phyloP scores from a whole-genome alignment of 2,329 filamentous ascomycete genomes.

The Triangularia setosa region DNA sequence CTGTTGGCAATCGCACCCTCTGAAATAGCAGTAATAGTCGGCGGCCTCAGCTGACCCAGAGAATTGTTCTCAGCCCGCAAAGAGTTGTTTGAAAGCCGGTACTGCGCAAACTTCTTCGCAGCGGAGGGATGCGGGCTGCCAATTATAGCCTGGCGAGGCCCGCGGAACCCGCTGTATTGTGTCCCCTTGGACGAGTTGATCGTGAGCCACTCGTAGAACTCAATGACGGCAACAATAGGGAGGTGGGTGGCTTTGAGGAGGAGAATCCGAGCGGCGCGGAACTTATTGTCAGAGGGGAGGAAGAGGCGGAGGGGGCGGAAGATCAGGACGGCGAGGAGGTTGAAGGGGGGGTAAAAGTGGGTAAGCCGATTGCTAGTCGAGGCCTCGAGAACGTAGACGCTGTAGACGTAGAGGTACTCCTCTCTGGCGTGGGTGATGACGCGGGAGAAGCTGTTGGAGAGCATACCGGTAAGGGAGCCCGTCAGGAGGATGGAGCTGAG shows the following conservation, averaged over 20 bases:
- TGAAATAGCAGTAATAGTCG: neutral
- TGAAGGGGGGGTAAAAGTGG: conserved; percentile 68
- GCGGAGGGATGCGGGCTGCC: conserved; percentile 32
- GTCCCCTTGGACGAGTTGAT: conserved; percentile 30
- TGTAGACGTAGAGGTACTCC: conserved; percentile 76
- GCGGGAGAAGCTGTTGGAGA: conserved; percentile 69
- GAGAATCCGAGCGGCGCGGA: conserved; percentile 59
- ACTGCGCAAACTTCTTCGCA: conserved; percentile 11
- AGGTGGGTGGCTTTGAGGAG: conserved; percentile 61
- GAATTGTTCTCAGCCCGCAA: conserved; percentile 8
- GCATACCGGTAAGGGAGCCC: conserved; percentile 72
- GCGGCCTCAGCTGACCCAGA: neutral
- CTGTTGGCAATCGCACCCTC: conserved; percentile 1
- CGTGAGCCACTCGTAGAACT: conserved; percentile 57
- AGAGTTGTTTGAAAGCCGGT: conserved; percentile 7
- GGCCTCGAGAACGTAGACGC: conserved; percentile 60
- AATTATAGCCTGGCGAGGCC: conserved; percentile 32
- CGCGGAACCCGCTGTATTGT: conserved; percentile 48
- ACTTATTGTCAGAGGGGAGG: conserved; percentile 56
- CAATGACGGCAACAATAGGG: conserved; percentile 67
- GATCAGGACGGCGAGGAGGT: conserved; percentile 67
- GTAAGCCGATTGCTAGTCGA: conserved; percentile 66
- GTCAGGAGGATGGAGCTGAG: conserved; percentile 76
- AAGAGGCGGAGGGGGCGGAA: conserved; percentile 70
- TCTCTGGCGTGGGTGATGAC: conserved; percentile 63